Evolutionary conservation across 192 early-diverging fungal genomes (phyloP), one percentile per base, ranked within the genome.

Genomic region (Rhizophagus sp.): DNA sequence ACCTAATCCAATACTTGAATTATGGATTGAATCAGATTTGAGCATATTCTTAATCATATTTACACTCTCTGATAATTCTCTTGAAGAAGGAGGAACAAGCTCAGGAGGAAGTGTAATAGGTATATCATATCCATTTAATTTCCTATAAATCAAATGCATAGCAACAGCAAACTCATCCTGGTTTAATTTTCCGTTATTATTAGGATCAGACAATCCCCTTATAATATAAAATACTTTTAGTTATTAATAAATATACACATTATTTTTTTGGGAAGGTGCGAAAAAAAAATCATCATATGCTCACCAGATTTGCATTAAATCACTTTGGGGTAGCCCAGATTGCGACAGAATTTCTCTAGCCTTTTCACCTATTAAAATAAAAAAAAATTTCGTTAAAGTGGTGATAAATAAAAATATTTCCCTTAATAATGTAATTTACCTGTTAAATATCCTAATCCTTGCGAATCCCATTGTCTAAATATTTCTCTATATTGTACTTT

Each of bases 81-180:
- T 92, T 41, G 91, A 91, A 19, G 94, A 94, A 17, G 95, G 93
- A 17, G 97, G 97, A 34, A 97, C 85, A 44, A 99, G 87, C 62
- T 97, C 95, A 11, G 90, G 84, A 7, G 97, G 96, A 49, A 99
- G 81, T 6, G 82, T 86, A 11, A 85, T 85, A 17, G 97, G 97
- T 19, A 99, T 83, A 75, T 93, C 93, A 27, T 89, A 85, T 8
- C 96, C 96, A 68, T 93, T 93, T 22, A 97, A 85, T 76, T 95
- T 96, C 36, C 93, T 85, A 88, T 97, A 95, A 52, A 98, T 93
- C 22, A 99, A 84, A 84, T 98, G 96, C 97, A 99, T 99, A 27
- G 96, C 97, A 12, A 98, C 95, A 50, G 96, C 92, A 82, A 99
- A 99, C 84, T 98, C 97, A 85, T 97, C 95, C 22, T 91, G 81